phyloP scores from a whole-genome alignment of 2,329 filamentous ascomycete species.

The Neoarthrinium moseri region DNA sequence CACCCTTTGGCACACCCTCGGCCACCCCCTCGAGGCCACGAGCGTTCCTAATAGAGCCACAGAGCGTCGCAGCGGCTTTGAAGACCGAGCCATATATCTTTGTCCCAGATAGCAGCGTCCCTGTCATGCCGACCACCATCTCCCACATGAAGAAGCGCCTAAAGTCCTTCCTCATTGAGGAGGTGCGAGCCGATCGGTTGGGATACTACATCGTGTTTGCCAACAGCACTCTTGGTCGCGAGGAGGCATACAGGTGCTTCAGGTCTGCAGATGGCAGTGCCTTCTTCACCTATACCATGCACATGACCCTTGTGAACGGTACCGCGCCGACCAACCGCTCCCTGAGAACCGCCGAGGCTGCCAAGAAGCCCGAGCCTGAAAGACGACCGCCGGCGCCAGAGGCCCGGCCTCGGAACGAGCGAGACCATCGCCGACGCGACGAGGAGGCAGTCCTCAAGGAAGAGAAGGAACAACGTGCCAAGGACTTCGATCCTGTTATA shows the following conservation, averaged over 20 bases:
- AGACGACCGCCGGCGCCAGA: constrained; percentile 35
- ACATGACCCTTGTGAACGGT: constrained; percentile 72
- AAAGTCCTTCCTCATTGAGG: constrained; percentile 77
- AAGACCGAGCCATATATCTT: constrained; percentile 86
- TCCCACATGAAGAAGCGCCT: constrained; percentile 88
- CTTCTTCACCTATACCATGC: constrained; percentile 89
- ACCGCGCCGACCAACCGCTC: constrained; percentile 29
- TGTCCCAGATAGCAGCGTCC: constrained; percentile 82
- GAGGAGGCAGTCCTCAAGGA: constrained; percentile 82
- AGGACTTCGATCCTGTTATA: constrained; percentile 83
- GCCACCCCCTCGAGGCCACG: constrained; percentile 41
- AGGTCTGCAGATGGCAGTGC: constrained; percentile 74
- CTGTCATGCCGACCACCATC: constrained; percentile 80
- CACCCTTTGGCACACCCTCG: constrained; percentile 34
- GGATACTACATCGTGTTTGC: constrained; percentile 94
- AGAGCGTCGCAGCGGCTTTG: constrained; percentile 66
- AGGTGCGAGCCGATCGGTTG: constrained; percentile 78
- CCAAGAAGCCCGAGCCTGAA: constrained; percentile 23
- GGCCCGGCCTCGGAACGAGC: constrained; percentile 61
- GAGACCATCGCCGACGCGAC: constrained; percentile 71
- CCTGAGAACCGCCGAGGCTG: constrained; percentile 20
- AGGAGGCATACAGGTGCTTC: constrained; percentile 80
- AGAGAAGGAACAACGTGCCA: constrained; percentile 83
- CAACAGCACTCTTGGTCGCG: constrained; percentile 71
- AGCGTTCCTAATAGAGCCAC: constrained; percentile 60